Evolutionary conservation across 306 rosid genomes (phyloP).

Genomic region (Prunus mongolica): DNA sequence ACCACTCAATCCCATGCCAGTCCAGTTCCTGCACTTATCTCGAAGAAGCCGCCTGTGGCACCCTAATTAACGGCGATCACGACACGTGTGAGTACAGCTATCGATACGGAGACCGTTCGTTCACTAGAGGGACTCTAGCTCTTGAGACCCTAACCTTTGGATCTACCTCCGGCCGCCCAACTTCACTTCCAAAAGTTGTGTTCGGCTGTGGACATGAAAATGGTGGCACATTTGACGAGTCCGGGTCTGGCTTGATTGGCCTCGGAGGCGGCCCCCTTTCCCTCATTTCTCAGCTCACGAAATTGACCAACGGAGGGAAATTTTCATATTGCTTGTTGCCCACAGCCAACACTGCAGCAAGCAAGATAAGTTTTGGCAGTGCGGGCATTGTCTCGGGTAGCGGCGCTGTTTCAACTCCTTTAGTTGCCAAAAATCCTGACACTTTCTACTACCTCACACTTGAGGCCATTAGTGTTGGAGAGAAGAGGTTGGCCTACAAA

Average conservation of each 20-base stretch:
- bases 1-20: constrained; percentile 19
- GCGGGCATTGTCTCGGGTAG: constrained; percentile 22
- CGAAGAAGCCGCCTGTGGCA: not conserved
- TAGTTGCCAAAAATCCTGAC: not conserved
- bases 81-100: constrained; percentile 28
- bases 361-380: constrained; percentile 49
- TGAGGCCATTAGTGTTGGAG: constrained; percentile 49
- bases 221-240: constrained; percentile 32
- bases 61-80: accelerated
- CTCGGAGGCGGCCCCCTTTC: constrained; percentile 51
- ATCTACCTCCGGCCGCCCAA: not conserved
- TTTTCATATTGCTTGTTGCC: constrained; percentile 61
- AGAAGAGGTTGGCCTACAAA: constrained; percentile 16
- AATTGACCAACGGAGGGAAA: not conserved
- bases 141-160: constrained; percentile 37
- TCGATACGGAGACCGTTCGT: constrained; percentile 42
- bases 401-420: constrained; percentile 30
- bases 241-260: constrained; percentile 47
- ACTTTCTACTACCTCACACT: constrained; percentile 37
- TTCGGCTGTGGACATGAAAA: constrained; percentile 51
- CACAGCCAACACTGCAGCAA: not conserved
- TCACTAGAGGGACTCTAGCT: constrained; percentile 39
- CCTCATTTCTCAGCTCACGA: constrained; percentile 45
- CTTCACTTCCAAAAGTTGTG: constrained; percentile 7
- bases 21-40: constrained; percentile 17